Evolutionary conservation across 1,139 yeast genomes (phyloP).

Genomic region (Kodamaea ohmeri): DNA sequence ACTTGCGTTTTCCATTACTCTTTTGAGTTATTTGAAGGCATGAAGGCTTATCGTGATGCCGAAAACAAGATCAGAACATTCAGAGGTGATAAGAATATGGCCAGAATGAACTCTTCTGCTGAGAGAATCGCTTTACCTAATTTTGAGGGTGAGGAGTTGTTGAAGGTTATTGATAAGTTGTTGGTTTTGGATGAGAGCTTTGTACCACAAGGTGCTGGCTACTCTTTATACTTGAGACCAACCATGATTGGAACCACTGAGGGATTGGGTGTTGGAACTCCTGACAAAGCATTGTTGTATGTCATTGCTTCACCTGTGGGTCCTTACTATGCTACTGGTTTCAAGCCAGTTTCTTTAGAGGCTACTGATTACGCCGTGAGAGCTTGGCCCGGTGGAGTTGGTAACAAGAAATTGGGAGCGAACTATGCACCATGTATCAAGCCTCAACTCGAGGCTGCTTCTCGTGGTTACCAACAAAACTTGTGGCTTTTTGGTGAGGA

Average conservation of each 20-base stretch:
- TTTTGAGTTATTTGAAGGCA: slow-evolving; percentile 29
- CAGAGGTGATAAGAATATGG: slow-evolving; percentile 41
- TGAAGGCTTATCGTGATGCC: slow-evolving; percentile 31
- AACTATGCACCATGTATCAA: slow-evolving; percentile 45
- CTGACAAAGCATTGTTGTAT: slow-evolving; percentile 35
- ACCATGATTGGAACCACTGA: slow-evolving; percentile 31
- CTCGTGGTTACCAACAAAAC: slow-evolving; percentile 40
- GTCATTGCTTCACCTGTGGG: slow-evolving; percentile 35
- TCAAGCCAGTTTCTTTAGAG: slow-evolving; percentile 37
- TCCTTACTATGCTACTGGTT: slow-evolving; percentile 30
- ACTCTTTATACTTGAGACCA: slow-evolving; percentile 31
- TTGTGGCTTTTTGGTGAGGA: slow-evolving; percentile 45
- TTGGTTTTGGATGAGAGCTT: slow-evolving; percentile 33
- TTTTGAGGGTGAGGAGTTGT: slow-evolving; percentile 36
- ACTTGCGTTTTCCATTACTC: slow-evolving; percentile 29
- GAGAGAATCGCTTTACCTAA: slow-evolving; percentile 38
- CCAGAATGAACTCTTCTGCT: slow-evolving; percentile 38
- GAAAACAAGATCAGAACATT: slow-evolving; percentile 35
- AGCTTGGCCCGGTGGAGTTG: slow-evolving; percentile 50
- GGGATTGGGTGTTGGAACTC: slow-evolving; percentile 36
- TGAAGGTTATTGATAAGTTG: slow-evolving; percentile 33
- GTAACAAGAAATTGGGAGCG: slow-evolving; percentile 44
- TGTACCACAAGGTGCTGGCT: slow-evolving; percentile 27
- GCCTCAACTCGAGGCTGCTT: slow-evolving; percentile 34
- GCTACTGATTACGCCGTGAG: slow-evolving; percentile 35